Evolutionary conservation across 306 rosid genomes (phyloP).

Genomic region (Prosopis cineraria): DNA sequence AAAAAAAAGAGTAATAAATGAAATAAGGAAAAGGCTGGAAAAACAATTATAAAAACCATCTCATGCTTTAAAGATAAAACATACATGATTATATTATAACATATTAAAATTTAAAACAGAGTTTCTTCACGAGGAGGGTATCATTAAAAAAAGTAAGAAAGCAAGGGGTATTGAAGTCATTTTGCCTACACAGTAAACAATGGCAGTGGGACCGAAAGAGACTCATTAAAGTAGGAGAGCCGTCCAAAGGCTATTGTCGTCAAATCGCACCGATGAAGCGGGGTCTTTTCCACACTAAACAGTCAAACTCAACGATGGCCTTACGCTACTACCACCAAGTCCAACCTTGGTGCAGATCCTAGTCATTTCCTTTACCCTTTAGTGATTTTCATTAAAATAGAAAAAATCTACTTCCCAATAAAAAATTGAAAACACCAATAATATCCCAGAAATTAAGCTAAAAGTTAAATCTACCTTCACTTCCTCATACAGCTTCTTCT

Average conservation of each 20-base stretch:
- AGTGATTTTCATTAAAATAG: not conserved
- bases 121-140: slow-evolving; percentile 4
- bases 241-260: slow-evolving; percentile 49
- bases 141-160: not conserved
- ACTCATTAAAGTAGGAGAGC: slow-evolving; percentile 21
- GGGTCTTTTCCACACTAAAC: slow-evolving; percentile 32
- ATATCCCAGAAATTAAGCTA: not conserved
- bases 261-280: slow-evolving; percentile 13
- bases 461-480: slow-evolving; percentile 67
- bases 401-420: not conserved
- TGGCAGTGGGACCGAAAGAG: slow-evolving; percentile 15
- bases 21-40: no score
- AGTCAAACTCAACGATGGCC: slow-evolving; percentile 56
- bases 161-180: slow-evolving; percentile 34
- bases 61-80: no score
- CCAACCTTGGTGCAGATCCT: slow-evolving; percentile 26
- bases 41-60: no score
- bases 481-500: slow-evolving; percentile 93
- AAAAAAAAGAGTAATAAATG: no score
- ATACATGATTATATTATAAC: not conserved
- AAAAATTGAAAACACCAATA: not conserved
- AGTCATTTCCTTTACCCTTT: slow-evolving; percentile 31
- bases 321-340: slow-evolving; percentile 45
- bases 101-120: not conserved
- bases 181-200: slow-evolving; percentile 13